Percentiles rank a stretch among this genome's conserved stretches.
phyloP scores from a whole-genome alignment of 2,329 filamentous ascomycete species.

The Botrytis cinerea region DNA sequence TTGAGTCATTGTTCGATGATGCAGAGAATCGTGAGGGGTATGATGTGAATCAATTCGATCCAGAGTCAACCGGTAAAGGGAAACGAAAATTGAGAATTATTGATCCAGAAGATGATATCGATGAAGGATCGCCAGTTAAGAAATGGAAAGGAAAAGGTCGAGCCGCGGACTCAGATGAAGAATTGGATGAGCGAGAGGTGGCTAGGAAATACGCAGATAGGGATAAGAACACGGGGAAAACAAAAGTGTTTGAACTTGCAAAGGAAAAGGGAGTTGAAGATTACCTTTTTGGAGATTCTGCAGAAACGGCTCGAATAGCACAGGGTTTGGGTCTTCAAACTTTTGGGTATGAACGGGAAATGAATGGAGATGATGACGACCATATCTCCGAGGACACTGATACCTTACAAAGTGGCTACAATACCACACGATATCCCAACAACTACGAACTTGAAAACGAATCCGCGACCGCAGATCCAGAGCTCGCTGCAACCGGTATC shows the following conservation, averaged over 20 bases:
- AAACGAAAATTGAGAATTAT: not conserved
- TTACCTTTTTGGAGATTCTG: not conserved
- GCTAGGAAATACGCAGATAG: not conserved
- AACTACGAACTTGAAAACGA: not conserved
- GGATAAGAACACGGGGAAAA: not conserved
- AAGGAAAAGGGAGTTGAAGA: not conserved
- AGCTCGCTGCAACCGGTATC: not conserved
- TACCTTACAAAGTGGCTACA: not conserved
- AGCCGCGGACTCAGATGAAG: not conserved
- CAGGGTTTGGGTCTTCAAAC: not conserved
- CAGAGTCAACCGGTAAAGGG: not conserved
- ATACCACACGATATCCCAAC: not conserved
- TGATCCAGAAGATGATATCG: not conserved
- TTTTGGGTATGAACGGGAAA: not conserved
- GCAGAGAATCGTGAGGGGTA: accelerated
- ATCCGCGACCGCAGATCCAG: not conserved
- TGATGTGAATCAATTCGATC: not conserved
- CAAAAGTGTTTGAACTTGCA: not conserved
- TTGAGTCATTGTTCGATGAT: not conserved
- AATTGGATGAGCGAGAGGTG: not conserved
- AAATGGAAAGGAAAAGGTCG: constrained; percentile 18
- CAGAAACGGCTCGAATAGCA: not conserved
- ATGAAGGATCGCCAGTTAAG: not conserved
- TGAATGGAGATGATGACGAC: not conserved
- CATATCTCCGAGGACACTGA: not conserved